Evolutionary conservation across 1,139 yeast genomes (phyloP).

Genomic region (Geotrichum europaeum): DNA sequence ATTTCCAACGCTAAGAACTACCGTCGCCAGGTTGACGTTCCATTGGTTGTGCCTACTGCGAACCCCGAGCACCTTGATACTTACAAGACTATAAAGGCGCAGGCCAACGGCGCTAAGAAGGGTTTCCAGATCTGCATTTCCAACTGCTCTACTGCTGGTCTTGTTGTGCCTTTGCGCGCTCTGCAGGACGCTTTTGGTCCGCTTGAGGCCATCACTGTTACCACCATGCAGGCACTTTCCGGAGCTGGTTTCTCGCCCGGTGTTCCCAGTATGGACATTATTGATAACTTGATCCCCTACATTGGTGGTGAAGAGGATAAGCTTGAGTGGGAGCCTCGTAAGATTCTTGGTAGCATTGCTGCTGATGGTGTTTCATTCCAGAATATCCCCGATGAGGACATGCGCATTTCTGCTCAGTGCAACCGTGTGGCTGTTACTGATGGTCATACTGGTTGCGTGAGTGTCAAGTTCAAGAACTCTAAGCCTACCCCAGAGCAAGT

Average conservation of each 20-base stretch:
- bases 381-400: slow-evolving; percentile 59
- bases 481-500: slow-evolving; percentile 81
- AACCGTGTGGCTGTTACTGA: slow-evolving; percentile 95
- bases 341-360: slow-evolving; percentile 73
- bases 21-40: slow-evolving; percentile 82
- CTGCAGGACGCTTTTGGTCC: slow-evolving; percentile 86
- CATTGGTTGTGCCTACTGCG: slow-evolving; percentile 90
- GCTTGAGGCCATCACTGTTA: slow-evolving; percentile 74
- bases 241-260: slow-evolving; percentile 99
- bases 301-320: slow-evolving; percentile 97
- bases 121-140: slow-evolving; percentile 94
- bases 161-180: slow-evolving; percentile 94
- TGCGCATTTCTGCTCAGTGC: slow-evolving; percentile 92
- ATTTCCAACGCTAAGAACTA: slow-evolving; percentile 95
- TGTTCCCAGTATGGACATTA: slow-evolving; percentile 87
- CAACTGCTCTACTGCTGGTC: slow-evolving; percentile 96
- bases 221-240: slow-evolving; percentile 94
- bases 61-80: slow-evolving; percentile 89
- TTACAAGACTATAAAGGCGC: slow-evolving; percentile 50
- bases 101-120: slow-evolving; percentile 34
- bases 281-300: slow-evolving; percentile 91
- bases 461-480: slow-evolving; percentile 74
- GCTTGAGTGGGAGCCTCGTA: slow-evolving; percentile 97
- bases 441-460: slow-evolving; percentile 95
- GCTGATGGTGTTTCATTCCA: slow-evolving; percentile 44